Evolutionary conservation across 371 early-diverging fungal species (phyloP), one percentile per base, ranked within the genome.

Genomic region (Apophysomyces elegans): DNA sequence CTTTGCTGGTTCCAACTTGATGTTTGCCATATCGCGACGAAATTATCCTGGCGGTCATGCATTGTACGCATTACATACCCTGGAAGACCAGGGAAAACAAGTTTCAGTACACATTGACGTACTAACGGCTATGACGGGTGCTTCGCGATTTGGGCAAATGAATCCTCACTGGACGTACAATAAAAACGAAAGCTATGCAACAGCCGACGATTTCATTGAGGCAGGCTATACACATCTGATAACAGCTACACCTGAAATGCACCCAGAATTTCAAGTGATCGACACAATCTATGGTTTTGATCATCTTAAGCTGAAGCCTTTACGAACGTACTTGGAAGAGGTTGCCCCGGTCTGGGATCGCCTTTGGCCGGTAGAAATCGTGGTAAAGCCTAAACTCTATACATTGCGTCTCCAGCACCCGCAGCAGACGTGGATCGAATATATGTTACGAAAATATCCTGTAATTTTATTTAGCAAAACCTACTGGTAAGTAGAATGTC

Each of bases 11-110:
- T 79, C 86, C 4, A 61, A 85, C 14, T 59, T 73, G 3, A 85
- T 89, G 78, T 70, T 89, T 6, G 76, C 81, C 36, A 72, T 91
- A 5, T 95, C 95, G 12, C 74, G 83, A 9, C 68, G 72, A 5
- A 97, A 97, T 77, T 97, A 97, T 62, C 97, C 97, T 8, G 98
- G 96, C 1, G 98, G 95, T 2, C 73, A 85, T 1, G 96, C 96
- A 0, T 70, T 97, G 54, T 68, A 68, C 11, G 67, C 70, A 38
- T 72, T 94, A 13, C 93, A 96, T 72, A 54, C 66, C 4, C 70
- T 88, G 7, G 85, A 80, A 26, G 61, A 72, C 13, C 45, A 62
- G 5, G 45, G 63, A 4, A 57, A 65, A 1, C 50, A 70, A 12
- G 77, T 76, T 57, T 56, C 66, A 9, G 87, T 95, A 4, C 98